Conservation (phyloP, 73 alveolate genomes). For the Uronychia setigera region DNA sequence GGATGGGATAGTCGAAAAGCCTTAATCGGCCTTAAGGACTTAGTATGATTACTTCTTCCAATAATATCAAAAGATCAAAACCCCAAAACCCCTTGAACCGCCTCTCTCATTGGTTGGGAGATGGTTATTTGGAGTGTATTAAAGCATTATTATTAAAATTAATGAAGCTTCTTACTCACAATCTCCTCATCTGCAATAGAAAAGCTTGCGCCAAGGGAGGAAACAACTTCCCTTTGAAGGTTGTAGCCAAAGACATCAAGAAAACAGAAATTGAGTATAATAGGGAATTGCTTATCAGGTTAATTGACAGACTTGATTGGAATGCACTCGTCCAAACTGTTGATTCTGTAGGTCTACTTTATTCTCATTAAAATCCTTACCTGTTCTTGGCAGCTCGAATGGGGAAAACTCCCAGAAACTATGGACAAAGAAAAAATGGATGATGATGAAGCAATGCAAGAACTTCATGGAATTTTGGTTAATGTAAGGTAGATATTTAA, state of each 20-base stretch:
- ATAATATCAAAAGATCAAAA: too few relatives aligned
- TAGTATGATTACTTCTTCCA: too few relatives aligned
- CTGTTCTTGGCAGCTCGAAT: conserved; percentile 21
- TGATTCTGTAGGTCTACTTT: too few relatives aligned
- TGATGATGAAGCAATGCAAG: conserved; percentile 56
- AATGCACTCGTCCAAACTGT: conserved; percentile 43
- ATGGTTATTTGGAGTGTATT: not conserved
- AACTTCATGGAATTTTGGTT: conserved; percentile 64
- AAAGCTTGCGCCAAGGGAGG: conserved; percentile 78
- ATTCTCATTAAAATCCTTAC: not conserved
- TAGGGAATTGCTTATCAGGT: conserved; percentile 27
- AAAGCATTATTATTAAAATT: not conserved
- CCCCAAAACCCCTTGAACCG: too few relatives aligned
- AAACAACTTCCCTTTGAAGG: conserved; percentile 66
- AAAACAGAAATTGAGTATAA: conserved; percentile 31
- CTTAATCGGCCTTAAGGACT: too few relatives aligned
- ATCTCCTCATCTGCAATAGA: conserved; percentile 78
- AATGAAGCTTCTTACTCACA: conserved; percentile 85
- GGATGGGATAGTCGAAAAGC: too few relatives aligned
- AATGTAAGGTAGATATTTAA: conserved; percentile 13
- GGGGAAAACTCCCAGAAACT: conserved; percentile 47
- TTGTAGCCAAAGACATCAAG: conserved; percentile 30
- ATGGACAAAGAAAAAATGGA: conserved; percentile 47
- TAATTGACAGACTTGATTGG: conserved; percentile 64
- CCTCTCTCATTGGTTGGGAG: too few relatives aligned